Base-by-base conservation (phyloP, 2,329 filamentous ascomycete genomes). In the Claviceps sp. region DNA sequence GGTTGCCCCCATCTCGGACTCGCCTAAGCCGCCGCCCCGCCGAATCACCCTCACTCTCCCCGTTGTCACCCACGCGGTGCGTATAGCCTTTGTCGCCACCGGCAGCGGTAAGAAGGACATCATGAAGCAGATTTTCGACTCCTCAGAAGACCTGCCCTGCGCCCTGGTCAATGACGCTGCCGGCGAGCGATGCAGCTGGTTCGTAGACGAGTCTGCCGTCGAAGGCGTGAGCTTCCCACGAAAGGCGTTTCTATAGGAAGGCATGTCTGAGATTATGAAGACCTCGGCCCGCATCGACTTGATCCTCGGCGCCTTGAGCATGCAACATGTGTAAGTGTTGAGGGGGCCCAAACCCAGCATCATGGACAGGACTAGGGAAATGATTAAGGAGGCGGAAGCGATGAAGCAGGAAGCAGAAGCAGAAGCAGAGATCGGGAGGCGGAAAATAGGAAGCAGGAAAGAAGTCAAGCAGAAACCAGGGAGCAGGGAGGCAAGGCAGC, bases 21-120 rank as follows among this genome's bases (percentile, higher is more conserved):
- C 88, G 44, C 93, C 93, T 49, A 98, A 98, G 78, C 91, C 91
- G 41, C 93, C 93, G 46, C 79, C 88, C 46, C 84, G 81, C 70
- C 82, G 93, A 62, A 95, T 98, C 67, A 97, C 93, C 2, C 78
- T 98, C 52, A 95, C 87, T 22, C 73, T 98, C 55, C 91, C 90
- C 16, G 93, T 98, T 44, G 85, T 96, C 51, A 86, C 83, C 40
- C 89, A 95, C 67, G 86, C 85, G 41, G 76, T 90, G 56, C 87
- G 84, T 69, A 83, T 97, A 59, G 91, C 84, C 46, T 98, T 97
- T 64, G 84, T 98, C 43, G 89, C 89, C 13, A 96, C 90, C 1
- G 93, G 93, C 9, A 85, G 65, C 2, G 85, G 84, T 50, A 98
- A 98, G 81, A 87, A 88, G 77, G 87, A 86, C 2, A 85, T 97